Base-by-base conservation (phyloP, 306 rosid genomes). In the Vigna trinervia region DNA sequence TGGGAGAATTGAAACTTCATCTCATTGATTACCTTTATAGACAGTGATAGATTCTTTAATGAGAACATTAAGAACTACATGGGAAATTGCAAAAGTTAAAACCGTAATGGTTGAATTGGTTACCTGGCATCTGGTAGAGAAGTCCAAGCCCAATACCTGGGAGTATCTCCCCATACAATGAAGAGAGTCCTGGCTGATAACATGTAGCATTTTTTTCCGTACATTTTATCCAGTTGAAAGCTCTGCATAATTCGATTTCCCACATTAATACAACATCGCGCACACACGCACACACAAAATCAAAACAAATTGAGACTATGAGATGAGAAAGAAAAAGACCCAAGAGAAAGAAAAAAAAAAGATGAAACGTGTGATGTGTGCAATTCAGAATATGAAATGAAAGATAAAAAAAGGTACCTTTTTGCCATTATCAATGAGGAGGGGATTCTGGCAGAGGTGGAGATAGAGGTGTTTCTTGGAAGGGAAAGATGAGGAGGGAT, bases 171-270 rank as follows among this genome's bases (percentile, higher is more conserved):
- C 95, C 98, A 91, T 12, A 83, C 84, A 61, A 91, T 89, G 39
- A 0, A 67, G 17, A 93, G 93, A n/a, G 19, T 72, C 70, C 90
- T 89, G 3, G 96, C 86, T 45, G 93, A 87, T 32, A 93, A 51
- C 98, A 93, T 88, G 79, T 51, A 93, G 76, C 97, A 88, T 83
- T 85, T 93, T 74, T 93, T 91, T 59, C 97, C 96, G 7, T 79
- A 39, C 77, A 15, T 5, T 73, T 82, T 93, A 23, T 91, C 98
- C 73, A 93, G 69, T 19, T 82, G 90, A 81, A 91, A 87, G 82
- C 93, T 91, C 98, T 89, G 86, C 34, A 36, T 12, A 34, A 71
- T 23, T 13, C 77, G 30, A 78, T 57, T 69, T 45, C 0, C 30
- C 17, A 79, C 28, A 39, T 26, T 4, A 43, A 6, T 52, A 52